Base-by-base conservation (phyloP, 2,329 filamentous ascomycete species). In the Aureobasidium sp. region DNA sequence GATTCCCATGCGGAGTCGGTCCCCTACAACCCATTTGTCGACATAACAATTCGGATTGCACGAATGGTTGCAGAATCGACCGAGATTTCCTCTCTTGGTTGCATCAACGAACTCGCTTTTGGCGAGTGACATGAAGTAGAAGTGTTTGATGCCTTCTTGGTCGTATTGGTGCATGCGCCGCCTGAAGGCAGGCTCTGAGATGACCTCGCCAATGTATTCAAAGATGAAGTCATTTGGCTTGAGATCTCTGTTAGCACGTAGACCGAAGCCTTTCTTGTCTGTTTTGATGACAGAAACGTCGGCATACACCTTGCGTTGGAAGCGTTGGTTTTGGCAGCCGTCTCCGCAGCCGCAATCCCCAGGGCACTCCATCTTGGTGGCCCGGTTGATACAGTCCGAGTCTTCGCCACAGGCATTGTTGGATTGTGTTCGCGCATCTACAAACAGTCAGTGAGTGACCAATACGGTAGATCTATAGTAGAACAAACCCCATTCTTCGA, bases 1-100 rank as follows among this genome's bases (percentile, higher is more conserved):
- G 68, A 99, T 97, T 70, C 94, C 94, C 94, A 99, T 99, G 70
- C 94, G 92, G 72, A 97, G 81, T 79, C 97, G 97, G 70, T 95
- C 90, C 20, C 91, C 92, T 37, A 99, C 91, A 63, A 97, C 92
- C 94, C 94, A 99, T 78, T 99, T 99, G 81, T 99, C 94, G 66
- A 99, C 93, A 75, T 96, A 97, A 77, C 92, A 97, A 73, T 99
- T 99, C 20, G 94, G 94, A 74, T 94, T 96, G 82, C 94, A 99
- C 9, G 94, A 97, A 75, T 99, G 94, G 71, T 99, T 99, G 83
- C 94, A 99, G 72, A 99, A 99, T 34, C 94, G 87, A 57, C 92
- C 94, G 6, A 99, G 83, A 68, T 97, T 97, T 56, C 94, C 94
- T 74, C 91, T 96, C 73, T 94, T 96, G 11, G 94, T 99, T 25